phyloP scores from a whole-genome alignment of 2,329 filamentous ascomycete genomes.

The Fusarium veterinarium region DNA sequence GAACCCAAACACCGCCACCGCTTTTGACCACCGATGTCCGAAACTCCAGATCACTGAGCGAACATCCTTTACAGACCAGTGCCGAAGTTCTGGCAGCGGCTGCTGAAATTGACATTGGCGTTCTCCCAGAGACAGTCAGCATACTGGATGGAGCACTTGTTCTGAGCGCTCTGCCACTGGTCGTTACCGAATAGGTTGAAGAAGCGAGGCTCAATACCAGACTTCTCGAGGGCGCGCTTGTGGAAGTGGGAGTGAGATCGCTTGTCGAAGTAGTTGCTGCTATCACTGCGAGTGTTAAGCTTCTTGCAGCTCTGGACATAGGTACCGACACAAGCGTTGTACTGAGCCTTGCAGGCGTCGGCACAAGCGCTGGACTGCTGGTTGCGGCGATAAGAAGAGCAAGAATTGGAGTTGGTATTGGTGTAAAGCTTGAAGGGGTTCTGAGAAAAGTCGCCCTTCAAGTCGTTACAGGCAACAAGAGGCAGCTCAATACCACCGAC shows the following conservation, averaged over 20 bases:
- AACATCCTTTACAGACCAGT: conserved; percentile 29
- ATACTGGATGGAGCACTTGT: conserved; percentile 63
- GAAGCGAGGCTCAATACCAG: conserved; percentile 42
- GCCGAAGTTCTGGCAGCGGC: conserved; percentile 56
- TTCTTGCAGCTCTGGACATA: conserved; percentile 63
- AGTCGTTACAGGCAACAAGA: conserved; percentile 66
- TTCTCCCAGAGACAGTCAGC: conserved; percentile 60
- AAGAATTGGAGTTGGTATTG: conserved; percentile 55
- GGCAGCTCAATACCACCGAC: conserved; percentile 65
- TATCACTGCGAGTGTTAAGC: conserved; percentile 41
- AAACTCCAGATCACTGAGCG: background rate
- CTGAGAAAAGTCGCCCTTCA: conserved; percentile 53
- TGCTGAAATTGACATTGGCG: conserved; percentile 49
- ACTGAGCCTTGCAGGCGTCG: conserved; percentile 66
- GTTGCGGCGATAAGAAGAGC: conserved; percentile 56
- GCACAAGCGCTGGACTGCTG: conserved; percentile 56
- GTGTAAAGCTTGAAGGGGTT: conserved; percentile 66
- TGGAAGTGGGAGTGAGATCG: conserved; percentile 37
- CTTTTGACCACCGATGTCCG: background rate
- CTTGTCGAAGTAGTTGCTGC: conserved; percentile 34
- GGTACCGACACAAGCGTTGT: conserved; percentile 58
- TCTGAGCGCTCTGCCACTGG: conserved; percentile 46
- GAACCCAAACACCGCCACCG: background rate
- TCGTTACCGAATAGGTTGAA: conserved; percentile 48
- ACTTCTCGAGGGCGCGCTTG: conserved; percentile 43